Evolutionary conservation across 768 basidiomycete species (phyloP).

Genomic region (Hirschioporus abietinus): DNA sequence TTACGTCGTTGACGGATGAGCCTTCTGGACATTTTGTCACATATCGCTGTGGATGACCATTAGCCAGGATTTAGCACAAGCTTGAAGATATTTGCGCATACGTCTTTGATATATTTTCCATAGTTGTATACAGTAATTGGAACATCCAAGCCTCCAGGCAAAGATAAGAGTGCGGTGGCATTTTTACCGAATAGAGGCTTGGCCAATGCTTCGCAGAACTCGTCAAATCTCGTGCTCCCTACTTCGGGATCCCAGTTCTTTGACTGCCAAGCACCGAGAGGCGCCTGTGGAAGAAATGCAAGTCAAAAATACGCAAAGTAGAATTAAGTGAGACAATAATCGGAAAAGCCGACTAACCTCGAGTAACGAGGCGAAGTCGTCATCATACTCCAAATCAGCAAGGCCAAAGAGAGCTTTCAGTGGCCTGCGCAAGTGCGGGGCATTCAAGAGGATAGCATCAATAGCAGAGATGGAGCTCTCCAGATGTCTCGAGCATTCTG

Average conservation of each 20-base stretch:
- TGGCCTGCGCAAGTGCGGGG: slow-evolving; percentile 37
- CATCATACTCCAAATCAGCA: slow-evolving; percentile 57
- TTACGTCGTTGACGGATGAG: slow-evolving; percentile 44
- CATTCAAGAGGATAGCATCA: slow-evolving; percentile 49
- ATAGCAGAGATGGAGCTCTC: slow-evolving; percentile 53
- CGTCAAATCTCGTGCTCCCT: slow-evolving; percentile 55
- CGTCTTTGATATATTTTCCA: slow-evolving; percentile 70
- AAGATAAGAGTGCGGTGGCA: slow-evolving; percentile 21
- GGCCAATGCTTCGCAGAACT: slow-evolving; percentile 58
- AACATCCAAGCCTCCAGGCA: slow-evolving; percentile 43
- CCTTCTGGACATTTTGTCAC: slow-evolving; percentile 55
- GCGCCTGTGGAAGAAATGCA: slow-evolving; percentile 31
- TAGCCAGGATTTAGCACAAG: slow-evolving; percentile 1
- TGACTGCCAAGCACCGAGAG: slow-evolving; percentile 72
- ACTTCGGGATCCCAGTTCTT: slow-evolving; percentile 83
- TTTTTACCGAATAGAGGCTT: slow-evolving; percentile 33
- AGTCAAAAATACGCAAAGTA: slow-evolving; percentile 1
- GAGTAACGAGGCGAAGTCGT: slow-evolving; percentile 71
- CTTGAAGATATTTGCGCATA: slow-evolving; percentile 21
- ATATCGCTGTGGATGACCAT: slow-evolving; percentile 32
- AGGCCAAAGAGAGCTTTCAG: slow-evolving; percentile 81
- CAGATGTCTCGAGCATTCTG: slow-evolving; percentile 53
- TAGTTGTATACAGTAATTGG: slow-evolving; percentile 67
- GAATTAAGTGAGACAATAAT: too few species aligned
- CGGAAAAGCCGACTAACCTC: slow-evolving; percentile 38